phyloP scores from a whole-genome alignment of 306 rosid species.

The Citrullus mucosospermus region DNA sequence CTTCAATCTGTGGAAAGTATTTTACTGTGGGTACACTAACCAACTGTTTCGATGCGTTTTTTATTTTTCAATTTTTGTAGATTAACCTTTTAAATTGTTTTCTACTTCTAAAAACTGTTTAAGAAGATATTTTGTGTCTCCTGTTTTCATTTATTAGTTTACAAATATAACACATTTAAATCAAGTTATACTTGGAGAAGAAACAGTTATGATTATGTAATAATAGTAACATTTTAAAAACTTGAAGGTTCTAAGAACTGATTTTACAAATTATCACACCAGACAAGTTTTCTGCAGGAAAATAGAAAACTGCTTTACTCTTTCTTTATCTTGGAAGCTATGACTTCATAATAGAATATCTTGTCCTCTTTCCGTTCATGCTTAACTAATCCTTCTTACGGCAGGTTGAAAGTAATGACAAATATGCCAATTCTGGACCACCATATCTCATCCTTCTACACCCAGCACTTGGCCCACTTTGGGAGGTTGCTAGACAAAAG shows the following conservation, averaged over 20 bases:
- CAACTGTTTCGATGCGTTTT: not conserved
- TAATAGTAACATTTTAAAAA: not conserved
- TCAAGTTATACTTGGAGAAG: not conserved
- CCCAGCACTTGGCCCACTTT: conserved; percentile 97
- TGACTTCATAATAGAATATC: not conserved
- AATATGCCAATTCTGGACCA: conserved; percentile 65
- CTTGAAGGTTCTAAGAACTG: not conserved
- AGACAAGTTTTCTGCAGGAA: no score
- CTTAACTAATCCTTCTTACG: not conserved
- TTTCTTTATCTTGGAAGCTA: conserved; percentile 1
- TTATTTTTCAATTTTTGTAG: not conserved
- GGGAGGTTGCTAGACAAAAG: conserved; percentile 90
- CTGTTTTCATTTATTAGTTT: not conserved
- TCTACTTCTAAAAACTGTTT: not conserved
- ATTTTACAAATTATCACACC: not conserved
- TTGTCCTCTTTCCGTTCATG: not conserved
- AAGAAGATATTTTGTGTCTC: not conserved
- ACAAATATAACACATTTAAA: not conserved
- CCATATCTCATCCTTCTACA: conserved; percentile 88
- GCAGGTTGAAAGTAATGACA: conserved; percentile 74
- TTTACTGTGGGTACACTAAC: not conserved
- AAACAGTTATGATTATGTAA: not conserved
- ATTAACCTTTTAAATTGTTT: not conserved
- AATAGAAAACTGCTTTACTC: not conserved
- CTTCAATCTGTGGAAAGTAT: not conserved